Percentiles rank a stretch among this genome's conserved stretches.
These are phyloP conservation scores for Fusarium tuaranense DNA, from an alignment of 2,329 filamentous ascomycete species.

Conservation along the genomic window DNA sequence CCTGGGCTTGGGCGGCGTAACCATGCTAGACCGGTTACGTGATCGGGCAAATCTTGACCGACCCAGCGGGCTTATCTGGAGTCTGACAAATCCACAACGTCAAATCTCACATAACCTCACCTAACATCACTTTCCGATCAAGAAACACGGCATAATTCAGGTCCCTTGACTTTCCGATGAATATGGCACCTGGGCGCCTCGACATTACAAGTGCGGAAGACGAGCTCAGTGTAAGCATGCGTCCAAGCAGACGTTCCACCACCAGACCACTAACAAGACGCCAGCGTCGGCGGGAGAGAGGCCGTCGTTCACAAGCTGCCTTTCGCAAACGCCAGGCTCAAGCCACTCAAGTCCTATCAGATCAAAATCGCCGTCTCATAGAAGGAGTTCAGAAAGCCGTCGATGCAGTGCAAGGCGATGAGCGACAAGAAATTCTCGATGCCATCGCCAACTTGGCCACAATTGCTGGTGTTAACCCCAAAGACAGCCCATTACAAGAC, in stretches of 20 bases:
- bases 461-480: conserved; percentile 10
- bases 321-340: conserved; percentile 47
- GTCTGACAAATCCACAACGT: conserved; percentile 7
- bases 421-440: conserved; percentile 12
- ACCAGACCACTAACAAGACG: neutral
- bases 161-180: too few relatives aligned
- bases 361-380: conserved; percentile 33
- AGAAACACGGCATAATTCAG: neutral
- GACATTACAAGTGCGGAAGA: neutral
- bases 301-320: conserved; percentile 45
- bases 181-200: neutral
- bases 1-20: neutral
- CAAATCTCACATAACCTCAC: neutral
- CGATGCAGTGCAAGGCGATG: conserved; percentile 6
- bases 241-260: too few relatives aligned
- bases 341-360: conserved; percentile 23
- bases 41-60: conserved; percentile 15
- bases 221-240: conserved; percentile 5
- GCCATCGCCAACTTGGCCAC: conserved; percentile 14
- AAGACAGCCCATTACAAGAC: too few relatives aligned
- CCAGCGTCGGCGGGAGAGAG: conserved; percentile 46
- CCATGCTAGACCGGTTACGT: conserved; percentile 14
- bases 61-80: neutral
- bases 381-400: conserved; percentile 7
- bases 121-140: neutral